Evolutionary conservation across 129 eudicot genomes (phyloP).

Genomic region (Chrysanthemum seticuspe): DNA sequence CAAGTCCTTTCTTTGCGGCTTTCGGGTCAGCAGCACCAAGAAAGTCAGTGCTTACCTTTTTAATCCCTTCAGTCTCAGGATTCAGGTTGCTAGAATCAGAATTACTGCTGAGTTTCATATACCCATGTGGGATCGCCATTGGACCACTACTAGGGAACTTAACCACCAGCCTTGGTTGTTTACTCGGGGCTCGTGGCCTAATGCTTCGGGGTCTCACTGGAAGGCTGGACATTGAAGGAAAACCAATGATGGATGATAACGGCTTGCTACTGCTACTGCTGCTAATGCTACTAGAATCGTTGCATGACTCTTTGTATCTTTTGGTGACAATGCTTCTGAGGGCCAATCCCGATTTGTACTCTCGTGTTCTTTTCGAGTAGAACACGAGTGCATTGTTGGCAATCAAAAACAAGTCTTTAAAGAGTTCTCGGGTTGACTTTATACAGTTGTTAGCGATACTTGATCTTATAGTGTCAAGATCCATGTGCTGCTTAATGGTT

Average conservation of each 20-base stretch:
- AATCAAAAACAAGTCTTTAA: conserved; percentile 72
- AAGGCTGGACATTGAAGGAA: conserved; percentile 50
- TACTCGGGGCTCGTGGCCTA: conserved; percentile 46
- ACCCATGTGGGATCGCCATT: conserved; percentile 31
- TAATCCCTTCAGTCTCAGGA: conserved; percentile 22
- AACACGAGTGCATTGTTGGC: conserved; percentile 87
- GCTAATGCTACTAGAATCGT: conserved; percentile 24
- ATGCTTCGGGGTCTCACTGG: conserved; percentile 75
- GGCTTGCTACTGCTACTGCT: conserved; percentile 26
- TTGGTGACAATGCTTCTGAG: conserved; percentile 57
- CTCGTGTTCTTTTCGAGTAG: conserved; percentile 86
- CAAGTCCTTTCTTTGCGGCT: conserved; percentile 28
- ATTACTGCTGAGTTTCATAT: conserved; percentile 36
- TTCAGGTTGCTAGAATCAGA: conserved; percentile 24
- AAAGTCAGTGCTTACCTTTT: conserved; percentile 4
- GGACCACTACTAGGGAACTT: conserved; percentile 25
- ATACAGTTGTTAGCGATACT: conserved; percentile 57
- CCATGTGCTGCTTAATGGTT: conserved; percentile 73
- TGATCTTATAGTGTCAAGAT: conserved; percentile 70
- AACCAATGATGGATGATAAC: conserved; percentile 38
- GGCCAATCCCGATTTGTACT: conserved; percentile 71
- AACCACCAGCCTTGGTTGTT: conserved; percentile 30
- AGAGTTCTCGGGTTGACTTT: conserved; percentile 66
- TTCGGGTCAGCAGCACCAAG: conserved; percentile 18
- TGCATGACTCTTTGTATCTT: conserved; percentile 45